Base-by-base conservation (phyloP, 1,139 yeast species). In the Blastobotrys proliferans region DNA sequence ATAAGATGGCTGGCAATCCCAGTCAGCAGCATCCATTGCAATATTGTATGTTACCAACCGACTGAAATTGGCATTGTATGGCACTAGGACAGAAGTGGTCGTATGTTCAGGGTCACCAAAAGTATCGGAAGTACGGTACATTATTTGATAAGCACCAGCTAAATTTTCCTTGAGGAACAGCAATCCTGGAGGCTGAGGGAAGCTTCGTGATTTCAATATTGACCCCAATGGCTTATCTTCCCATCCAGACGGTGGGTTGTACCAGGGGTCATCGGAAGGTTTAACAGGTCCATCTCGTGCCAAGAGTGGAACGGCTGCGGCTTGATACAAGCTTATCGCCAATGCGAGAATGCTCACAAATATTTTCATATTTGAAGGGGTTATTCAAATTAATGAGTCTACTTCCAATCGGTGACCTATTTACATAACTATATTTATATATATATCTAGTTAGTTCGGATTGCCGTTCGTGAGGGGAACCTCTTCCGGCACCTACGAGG, bases 1-100 rank as follows among this genome's bases (percentile, higher is more conserved):
- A 41, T 57, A 60, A n/a, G 62, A 56, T 14, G 63, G 61, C 26
- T 60, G 52, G 40, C 63, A 59, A 38, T 52, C 51, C 27, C 55
- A 40, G 43, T 42, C 47, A 11, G 51, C 48, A 14, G 61, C 35
- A 41, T 60, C 63, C 41, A 58, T 60, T 32, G 56, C 54, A 30
- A 49, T 38, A 43, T 57, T 63, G 44, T 55, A 56, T 9, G 61
- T 53, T 25, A 58, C 43, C 18, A 60, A 40, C 38, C 49, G 49
- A 16, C 44, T 22, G 35, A 38, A 29, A 22, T 45, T 35, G 25
- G 45, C 40, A 14, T 39, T 27, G 36, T 40, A 32, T 6, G 64
- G 64, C 19, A 51, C 51, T 31, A 60, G 43, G 3, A 60, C 47
- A 2, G 63, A 60, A 9, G 62, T 57, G 14, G 57, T 52, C 17